Conservation (phyloP, 2,329 filamentous ascomycete genomes). For the Colletotrichum karsti region DNA sequence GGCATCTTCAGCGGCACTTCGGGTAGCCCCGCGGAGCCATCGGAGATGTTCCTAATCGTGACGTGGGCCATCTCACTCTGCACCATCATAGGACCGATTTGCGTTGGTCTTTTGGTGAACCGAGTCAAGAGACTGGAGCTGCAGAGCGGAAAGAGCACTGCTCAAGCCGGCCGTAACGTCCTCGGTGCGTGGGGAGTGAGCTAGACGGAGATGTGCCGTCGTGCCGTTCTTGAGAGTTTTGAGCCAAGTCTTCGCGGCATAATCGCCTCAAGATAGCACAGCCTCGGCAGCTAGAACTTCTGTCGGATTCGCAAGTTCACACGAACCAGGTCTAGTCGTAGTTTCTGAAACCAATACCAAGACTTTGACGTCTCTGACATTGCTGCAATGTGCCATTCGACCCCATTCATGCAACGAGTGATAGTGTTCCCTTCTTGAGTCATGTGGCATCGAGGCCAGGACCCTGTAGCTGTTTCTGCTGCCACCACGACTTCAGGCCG, state of each 20-base stretch:
- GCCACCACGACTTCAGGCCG: slow-evolving; percentile 57
- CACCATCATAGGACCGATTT: slow-evolving; percentile 59
- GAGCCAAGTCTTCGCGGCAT: not conserved
- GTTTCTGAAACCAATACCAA: slow-evolving; percentile 2
- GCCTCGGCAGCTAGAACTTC: not conserved
- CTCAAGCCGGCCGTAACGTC: slow-evolving; percentile 6
- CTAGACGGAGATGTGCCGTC: not conserved
- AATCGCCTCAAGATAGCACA: not conserved
- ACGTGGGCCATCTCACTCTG: slow-evolving; percentile 65
- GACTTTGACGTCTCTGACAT: not conserved
- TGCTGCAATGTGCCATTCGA: not conserved
- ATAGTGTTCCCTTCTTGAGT: not conserved
- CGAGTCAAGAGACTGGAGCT: slow-evolving; percentile 45
- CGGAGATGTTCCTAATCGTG: slow-evolving; percentile 58
- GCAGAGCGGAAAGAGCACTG: not conserved
- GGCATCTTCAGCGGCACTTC: slow-evolving; percentile 45
- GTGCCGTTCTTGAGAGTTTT: not conserved
- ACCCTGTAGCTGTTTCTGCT: slow-evolving; percentile 5
- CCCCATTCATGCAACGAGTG: not conserved
- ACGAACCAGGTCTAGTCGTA: not conserved
- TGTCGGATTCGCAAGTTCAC: not conserved
- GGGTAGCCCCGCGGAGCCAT: slow-evolving; percentile 33
- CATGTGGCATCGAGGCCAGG: not conserved
- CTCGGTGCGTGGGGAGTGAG: slow-evolving; percentile 26
- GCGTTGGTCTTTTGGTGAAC: slow-evolving; percentile 55